Conservation (phyloP, 208 protist genomes). For the Jaenimonas drosophilae region DNA sequence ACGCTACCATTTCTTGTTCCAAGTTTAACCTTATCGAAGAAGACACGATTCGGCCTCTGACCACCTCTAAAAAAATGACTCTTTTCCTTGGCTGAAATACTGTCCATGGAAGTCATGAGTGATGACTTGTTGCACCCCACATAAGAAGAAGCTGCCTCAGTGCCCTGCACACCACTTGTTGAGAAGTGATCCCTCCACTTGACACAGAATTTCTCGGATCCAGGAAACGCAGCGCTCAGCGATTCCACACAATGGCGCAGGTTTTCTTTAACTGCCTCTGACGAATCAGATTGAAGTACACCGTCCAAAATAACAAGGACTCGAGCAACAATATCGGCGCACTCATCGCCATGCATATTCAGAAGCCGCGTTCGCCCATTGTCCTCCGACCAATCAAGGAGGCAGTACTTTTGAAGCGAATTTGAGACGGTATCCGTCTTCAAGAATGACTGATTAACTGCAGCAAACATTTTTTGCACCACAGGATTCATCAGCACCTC, state of each 20-base stretch:
- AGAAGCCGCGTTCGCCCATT: conserved; percentile 14
- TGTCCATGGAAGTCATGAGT: neutral
- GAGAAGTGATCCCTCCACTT: no score
- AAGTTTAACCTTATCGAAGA: conserved; percentile 16
- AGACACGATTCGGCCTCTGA: conserved; percentile 9
- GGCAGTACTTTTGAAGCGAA: conserved; percentile 15
- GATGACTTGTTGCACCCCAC: neutral
- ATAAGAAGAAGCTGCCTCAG: no score
- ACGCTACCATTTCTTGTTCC: conserved; percentile 25
- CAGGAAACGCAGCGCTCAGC: no score
- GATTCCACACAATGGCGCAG: conserved; percentile 5
- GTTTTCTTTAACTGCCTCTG: conserved; percentile 1
- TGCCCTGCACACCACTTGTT: no score
- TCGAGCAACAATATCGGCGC: conserved; percentile 13
- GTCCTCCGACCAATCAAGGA: conserved; percentile 27
- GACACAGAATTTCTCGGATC: no score
- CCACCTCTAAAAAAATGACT: conserved; percentile 28
- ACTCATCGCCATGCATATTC: conserved; percentile 17
- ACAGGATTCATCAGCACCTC: conserved; percentile 18
- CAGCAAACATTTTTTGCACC: conserved; percentile 18
- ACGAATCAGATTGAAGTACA: conserved; percentile 2
- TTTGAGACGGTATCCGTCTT: neutral
- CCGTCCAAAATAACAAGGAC: conserved; percentile 20
- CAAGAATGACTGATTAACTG: conserved; percentile 13
- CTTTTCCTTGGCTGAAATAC: conserved; percentile 17